These are phyloP conservation scores for Corynespora cassiicola DNA, from an alignment of 2,329 filamentous ascomycete species.

Conservation along the genomic window DNA sequence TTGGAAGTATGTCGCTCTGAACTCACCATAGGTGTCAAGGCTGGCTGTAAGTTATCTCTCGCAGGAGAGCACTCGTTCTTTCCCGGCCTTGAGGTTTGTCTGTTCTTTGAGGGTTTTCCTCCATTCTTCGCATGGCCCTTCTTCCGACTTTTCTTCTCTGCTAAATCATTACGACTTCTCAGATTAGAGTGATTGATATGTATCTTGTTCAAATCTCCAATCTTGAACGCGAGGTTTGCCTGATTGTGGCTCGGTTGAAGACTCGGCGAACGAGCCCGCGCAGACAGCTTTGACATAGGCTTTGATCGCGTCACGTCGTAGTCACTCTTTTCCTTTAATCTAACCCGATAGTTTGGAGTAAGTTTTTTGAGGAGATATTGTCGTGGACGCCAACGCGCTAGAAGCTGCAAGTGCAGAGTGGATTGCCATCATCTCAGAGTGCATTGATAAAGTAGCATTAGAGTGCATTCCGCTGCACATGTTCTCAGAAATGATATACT, in stretches of 20 bases:
- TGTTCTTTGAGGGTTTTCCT: slow-evolving; percentile 6
- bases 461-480: slow-evolving; percentile 43
- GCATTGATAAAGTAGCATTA: slow-evolving; percentile 58
- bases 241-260: slow-evolving; percentile 34
- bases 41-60: too few relatives aligned
- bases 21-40: too few relatives aligned
- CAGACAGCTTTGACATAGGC: slow-evolving; percentile 55
- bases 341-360: slow-evolving; percentile 56
- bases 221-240: slow-evolving; percentile 49
- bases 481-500: slow-evolving; percentile 49
- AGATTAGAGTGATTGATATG: slow-evolving; percentile 48
- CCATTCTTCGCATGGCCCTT: slow-evolving; percentile 27
- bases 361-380: slow-evolving; percentile 57
- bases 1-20: slow-evolving; percentile 18
- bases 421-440: slow-evolving; percentile 65
- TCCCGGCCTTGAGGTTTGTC: background rate
- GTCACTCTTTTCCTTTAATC: slow-evolving; percentile 56
- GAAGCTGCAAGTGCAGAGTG: slow-evolving; percentile 56
- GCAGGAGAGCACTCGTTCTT: too few relatives aligned
- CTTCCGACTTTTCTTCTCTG: too few relatives aligned
- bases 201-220: slow-evolving; percentile 57
- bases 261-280: slow-evolving; percentile 37
- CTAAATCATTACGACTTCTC: too few relatives aligned
- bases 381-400: slow-evolving; percentile 50
- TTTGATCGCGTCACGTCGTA: slow-evolving; percentile 51